These are phyloP conservation scores for Fusarium sp. DNA, from an alignment of 2,329 filamentous ascomycete species.

Conservation along the genomic window DNA sequence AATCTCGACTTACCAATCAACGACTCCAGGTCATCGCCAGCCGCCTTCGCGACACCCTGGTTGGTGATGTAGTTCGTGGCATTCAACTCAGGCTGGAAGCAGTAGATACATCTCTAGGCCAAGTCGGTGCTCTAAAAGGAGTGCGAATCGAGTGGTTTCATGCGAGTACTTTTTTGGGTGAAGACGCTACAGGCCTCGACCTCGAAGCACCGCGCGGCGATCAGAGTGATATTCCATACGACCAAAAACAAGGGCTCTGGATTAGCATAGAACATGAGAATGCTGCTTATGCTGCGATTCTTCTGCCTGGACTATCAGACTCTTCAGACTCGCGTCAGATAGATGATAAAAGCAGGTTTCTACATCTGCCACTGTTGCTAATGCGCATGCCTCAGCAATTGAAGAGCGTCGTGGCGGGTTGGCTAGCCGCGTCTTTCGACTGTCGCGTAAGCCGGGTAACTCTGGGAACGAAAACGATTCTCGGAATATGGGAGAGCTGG, in stretches of 20 bases:
- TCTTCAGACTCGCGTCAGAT: neutral
- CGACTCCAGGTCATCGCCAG: slow-evolving; percentile 60
- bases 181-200: slow-evolving; percentile 39
- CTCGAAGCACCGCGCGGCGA: slow-evolving; percentile 22
- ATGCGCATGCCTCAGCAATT: slow-evolving; percentile 67
- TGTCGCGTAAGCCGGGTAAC: slow-evolving; percentile 65
- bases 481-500: slow-evolving; percentile 66
- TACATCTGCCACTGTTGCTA: slow-evolving; percentile 65
- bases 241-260: slow-evolving; percentile 54
- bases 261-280: slow-evolving; percentile 67
- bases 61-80: slow-evolving; percentile 71
- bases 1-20: slow-evolving; percentile 52
- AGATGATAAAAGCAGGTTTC: slow-evolving; percentile 51
- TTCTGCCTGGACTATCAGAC: slow-evolving; percentile 57
- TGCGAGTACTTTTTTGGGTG: slow-evolving; percentile 50
- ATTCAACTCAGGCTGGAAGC: slow-evolving; percentile 65
- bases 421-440: slow-evolving; percentile 67
- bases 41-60: slow-evolving; percentile 65
- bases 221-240: slow-evolving; percentile 38
- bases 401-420: slow-evolving; percentile 62
- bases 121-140: slow-evolving; percentile 58
- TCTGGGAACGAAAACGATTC: slow-evolving; percentile 64
- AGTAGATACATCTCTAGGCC: slow-evolving; percentile 55
- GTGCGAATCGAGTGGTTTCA: slow-evolving; percentile 64
- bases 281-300: slow-evolving; percentile 62